Evolutionary conservation across 1,284 basidiomycete genomes (phyloP).

Genomic region (Gastroboletus turbinatus): DNA sequence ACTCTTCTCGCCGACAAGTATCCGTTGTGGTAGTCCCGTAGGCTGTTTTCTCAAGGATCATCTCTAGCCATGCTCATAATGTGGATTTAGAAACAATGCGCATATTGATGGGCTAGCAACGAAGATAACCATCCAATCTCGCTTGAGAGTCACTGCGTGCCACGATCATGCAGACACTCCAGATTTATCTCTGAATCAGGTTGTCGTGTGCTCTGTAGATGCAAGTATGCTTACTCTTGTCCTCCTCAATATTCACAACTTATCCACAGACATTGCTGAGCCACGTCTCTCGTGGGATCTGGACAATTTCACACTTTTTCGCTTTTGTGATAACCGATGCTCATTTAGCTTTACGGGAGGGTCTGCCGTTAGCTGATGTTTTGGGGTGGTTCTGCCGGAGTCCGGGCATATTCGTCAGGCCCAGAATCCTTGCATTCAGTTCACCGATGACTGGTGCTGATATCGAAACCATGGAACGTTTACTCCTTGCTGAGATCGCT

Average conservation of each 20-base stretch:
- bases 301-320: slow-evolving; percentile 42
- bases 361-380: slow-evolving; percentile 40
- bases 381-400: slow-evolving; percentile 47
- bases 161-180: slow-evolving; percentile 17
- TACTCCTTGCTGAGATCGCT: slow-evolving; percentile 37
- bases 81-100: slow-evolving; percentile 12
- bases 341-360: slow-evolving; percentile 23
- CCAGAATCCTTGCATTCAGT: slow-evolving; percentile 46
- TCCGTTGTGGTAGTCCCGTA: slow-evolving; percentile 27
- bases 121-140: slow-evolving; percentile 17
- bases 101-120: slow-evolving; percentile 17
- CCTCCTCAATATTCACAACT: slow-evolving; percentile 9
- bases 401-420: slow-evolving; percentile 36
- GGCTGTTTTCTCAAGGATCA: slow-evolving; percentile 1
- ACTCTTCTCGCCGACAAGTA: slow-evolving; percentile 3
- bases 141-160: slow-evolving; percentile 26
- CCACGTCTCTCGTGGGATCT: slow-evolving; percentile 32
- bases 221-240: slow-evolving; percentile 29
- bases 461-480: slow-evolving; percentile 41
- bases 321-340: slow-evolving; percentile 45
- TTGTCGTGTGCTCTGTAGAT: slow-evolving; percentile 38
- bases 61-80: slow-evolving; percentile 3
- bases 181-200: slow-evolving; percentile 37
- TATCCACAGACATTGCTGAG: slow-evolving; percentile 31
- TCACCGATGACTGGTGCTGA: slow-evolving; percentile 31